Evolutionary conservation across 257 asterid genomes (phyloP), one percentile per base, ranked within the genome.

Genomic region (Solanum pimpinellifolium): DNA sequence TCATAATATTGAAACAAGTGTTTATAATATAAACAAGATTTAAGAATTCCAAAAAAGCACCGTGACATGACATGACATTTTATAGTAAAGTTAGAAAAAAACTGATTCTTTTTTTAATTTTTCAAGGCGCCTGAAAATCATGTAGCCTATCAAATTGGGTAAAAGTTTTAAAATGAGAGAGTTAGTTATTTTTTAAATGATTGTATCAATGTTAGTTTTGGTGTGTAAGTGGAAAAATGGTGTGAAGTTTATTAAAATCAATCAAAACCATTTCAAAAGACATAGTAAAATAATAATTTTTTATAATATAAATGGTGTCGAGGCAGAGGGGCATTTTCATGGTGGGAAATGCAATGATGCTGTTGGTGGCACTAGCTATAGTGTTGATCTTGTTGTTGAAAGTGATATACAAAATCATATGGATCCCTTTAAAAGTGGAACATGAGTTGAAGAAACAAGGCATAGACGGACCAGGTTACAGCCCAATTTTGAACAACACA

Each of bases 371-470:
- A 23, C 11, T 56, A n/a, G 65, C 65, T 20, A 5, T 62, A 62
- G 70, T 62, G 70, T 62, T 62, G 7, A 62, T n/a, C 16, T 23
- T n/a, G 15, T n/a, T 62, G 70, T 62, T 62, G 70, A 62, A 62
- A 62, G 31, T 62, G 31, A 29, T 62, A 62, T 62, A n/a, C 70
- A 62, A 62, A 23, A 10, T 62, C 31, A 62, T 62, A 62, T 62
- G 70, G 70, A 29, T 62, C 70, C 70, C 70, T 62, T 62, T 62
- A 62, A 90, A 83, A 81, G 75, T 91, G 68, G 90, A 90, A 15
- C 46, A 44, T 6, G 91, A 89, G 86, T 89, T 92, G 73, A 90
- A 86, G 66, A 88, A 89, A 62, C 93, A 92, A 60, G 94, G 92
- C 2, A 86, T 92, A 15, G 9, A 44, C 10, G 94, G 94, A 59